Base-by-base conservation (phyloP, 148 eudicot species). In the Cornus suecica region DNA sequence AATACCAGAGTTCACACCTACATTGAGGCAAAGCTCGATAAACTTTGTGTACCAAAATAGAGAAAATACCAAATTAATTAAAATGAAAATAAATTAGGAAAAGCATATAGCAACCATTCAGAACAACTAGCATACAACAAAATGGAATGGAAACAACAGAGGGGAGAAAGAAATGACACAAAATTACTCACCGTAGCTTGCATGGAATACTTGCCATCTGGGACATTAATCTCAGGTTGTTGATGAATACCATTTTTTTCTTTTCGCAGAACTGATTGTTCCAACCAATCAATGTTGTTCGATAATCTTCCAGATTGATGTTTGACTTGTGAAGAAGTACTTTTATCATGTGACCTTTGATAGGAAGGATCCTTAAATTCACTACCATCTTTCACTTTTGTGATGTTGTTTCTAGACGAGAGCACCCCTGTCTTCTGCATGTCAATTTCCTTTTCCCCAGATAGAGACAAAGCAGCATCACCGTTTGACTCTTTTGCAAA, bases 151-250 rank as follows among this genome's bases (percentile, higher is more conserved):
- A 82, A 8, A 51, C 52, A 65, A 41, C 41, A 23, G 69, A 58
- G 14, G 41, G 25, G 66, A 42, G 68, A 20, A 18, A 18, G 24
- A 18, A 73, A 62, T 62, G 61, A 62, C 66, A 25, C 78, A 69
- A 14, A 69, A 74, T 37, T 61, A 80, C 97, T 88, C 83, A 95
- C 99, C 82, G 80, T 45, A 74, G 72, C 74, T 75, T 83, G 92
- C 79, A 78, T 61, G 65, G 89, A 66, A 79, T 85, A 87, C 79
- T 79, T 90, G 77, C 82, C 84, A 68, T 84, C 88, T 78, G 94
- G 85, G 69, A 83, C 77, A 84, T 86, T 90, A 70, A 83, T 85
- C 74, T 93, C 92, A 79, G 88, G 80, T 74, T 81, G 87, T 86
- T 80, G 93, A 79, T 80, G 92, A 48, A 70, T 67, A 76, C 82